A percentile compares a stretch with the other conserved stretches of the same genome.
These are phyloP conservation scores for Stachybotrys elegans DNA, from an alignment of 2,329 filamentous ascomycete species.

Conservation along the genomic window DNA sequence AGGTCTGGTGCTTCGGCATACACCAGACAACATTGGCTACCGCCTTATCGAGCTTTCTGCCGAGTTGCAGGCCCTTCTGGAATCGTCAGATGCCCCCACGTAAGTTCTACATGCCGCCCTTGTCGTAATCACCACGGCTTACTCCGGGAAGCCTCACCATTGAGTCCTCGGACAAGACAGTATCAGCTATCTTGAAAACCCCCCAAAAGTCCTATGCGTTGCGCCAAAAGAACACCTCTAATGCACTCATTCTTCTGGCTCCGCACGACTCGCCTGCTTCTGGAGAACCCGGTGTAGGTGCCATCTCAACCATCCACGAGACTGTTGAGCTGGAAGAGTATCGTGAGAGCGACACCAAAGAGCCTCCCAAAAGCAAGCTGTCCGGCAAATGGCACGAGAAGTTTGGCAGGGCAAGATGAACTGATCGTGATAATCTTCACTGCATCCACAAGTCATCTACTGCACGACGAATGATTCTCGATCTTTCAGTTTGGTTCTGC, in stretches of 20 bases:
- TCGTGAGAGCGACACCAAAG: slow-evolving; percentile 18
- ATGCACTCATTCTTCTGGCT: slow-evolving; percentile 54
- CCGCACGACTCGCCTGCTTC: slow-evolving; percentile 16
- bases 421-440: too few species aligned
- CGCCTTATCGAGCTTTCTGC: slow-evolving; percentile 59
- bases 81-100: slow-evolving; percentile 48
- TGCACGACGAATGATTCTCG: too few species aligned
- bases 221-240: slow-evolving; percentile 63
- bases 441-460: too few species aligned
- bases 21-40: slow-evolving; percentile 45
- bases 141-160: slow-evolving; percentile 36
- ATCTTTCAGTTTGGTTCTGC: too few species aligned
- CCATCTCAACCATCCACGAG: slow-evolving; percentile 54
- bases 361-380: slow-evolving; percentile 24
- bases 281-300: slow-evolving; percentile 33
- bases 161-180: slow-evolving; percentile 39
- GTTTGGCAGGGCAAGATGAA: slow-evolving; percentile 41
- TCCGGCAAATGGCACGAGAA: slow-evolving; percentile 56
- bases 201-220: slow-evolving; percentile 51
- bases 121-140: neutral
- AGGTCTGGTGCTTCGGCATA: slow-evolving; percentile 47
- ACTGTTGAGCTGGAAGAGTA: slow-evolving; percentile 55
- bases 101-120: slow-evolving; percentile 26
- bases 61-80: slow-evolving; percentile 51
- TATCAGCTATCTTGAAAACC: slow-evolving; percentile 50